A percentile compares a stretch with the other conserved stretches of the same genome.
These are phyloP conservation scores for Claviceps monticola DNA, from an alignment of 2,329 filamentous ascomycete species.

Conservation along the genomic window DNA sequence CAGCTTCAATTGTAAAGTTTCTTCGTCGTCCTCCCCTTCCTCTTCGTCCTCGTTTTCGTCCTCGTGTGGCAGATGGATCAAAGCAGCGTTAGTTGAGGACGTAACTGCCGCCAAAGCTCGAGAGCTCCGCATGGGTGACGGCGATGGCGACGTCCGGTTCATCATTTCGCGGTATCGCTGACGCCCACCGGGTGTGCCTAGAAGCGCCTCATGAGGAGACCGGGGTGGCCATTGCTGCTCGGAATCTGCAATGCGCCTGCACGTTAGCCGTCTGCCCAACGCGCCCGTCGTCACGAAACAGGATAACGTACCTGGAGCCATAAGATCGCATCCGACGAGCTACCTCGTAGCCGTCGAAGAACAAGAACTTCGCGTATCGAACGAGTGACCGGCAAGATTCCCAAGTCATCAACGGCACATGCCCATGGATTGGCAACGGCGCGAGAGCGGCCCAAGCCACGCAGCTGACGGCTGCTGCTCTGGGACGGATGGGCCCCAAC, in stretches of 20 bases:
- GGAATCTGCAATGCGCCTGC: constrained; percentile 16
- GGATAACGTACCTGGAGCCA: constrained; percentile 8
- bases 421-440: constrained; percentile 6
- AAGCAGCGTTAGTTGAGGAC: constrained; percentile 10
- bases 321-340: not conserved
- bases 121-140: constrained; percentile 37
- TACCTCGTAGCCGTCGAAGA: not conserved
- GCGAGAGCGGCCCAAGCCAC: constrained; percentile 3
- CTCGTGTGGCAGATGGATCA: constrained; percentile 19
- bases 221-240: constrained; percentile 51
- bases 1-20: constrained; percentile 73
- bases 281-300: not conserved
- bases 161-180: constrained; percentile 57
- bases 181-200: constrained; percentile 64
- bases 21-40: constrained; percentile 55
- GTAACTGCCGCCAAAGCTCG: constrained; percentile 7
- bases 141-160: constrained; percentile 52
- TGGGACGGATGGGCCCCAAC: not conserved
- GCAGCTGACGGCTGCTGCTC: constrained; percentile 1
- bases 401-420: constrained; percentile 5
- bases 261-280: not conserved
- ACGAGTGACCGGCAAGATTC: not conserved
- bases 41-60: constrained; percentile 33
- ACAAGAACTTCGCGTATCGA: not conserved
- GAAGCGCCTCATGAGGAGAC: constrained; percentile 50